A percentile compares a stretch with the other conserved stretches of the same genome.
phyloP scores from a whole-genome alignment of 306 rosid species.

The Begonia peltatifolia region DNA sequence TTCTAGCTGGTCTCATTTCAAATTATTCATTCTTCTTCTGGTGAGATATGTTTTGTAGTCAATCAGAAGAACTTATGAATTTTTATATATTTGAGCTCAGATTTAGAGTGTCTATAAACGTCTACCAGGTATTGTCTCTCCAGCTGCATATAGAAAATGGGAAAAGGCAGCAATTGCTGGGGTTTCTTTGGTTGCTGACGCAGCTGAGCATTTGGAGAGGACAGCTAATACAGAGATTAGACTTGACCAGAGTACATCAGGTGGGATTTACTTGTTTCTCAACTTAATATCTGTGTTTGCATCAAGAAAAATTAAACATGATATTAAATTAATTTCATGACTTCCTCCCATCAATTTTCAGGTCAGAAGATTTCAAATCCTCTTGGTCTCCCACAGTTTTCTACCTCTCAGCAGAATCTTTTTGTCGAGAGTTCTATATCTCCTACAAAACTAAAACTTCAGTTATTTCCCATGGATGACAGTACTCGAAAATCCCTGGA shows the following conservation, averaged over 20 bases:
- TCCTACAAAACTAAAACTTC: constrained; percentile 70
- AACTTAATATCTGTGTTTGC: constrained; percentile 3
- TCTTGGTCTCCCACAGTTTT: constrained; percentile 30
- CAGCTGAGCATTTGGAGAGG: constrained; percentile 96
- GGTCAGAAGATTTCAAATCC: constrained; percentile 38
- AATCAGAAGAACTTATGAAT: too few species aligned
- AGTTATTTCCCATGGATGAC: constrained; percentile 86
- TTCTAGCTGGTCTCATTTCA: too few species aligned
- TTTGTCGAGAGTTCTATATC: constrained; percentile 33
- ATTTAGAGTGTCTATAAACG: too few species aligned
- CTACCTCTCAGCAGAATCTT: constrained; percentile 39
- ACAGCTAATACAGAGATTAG: constrained; percentile 42
- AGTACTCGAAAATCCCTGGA: constrained; percentile 84
- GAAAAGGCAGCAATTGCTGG: constrained; percentile 99
- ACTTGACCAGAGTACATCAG: constrained; percentile 38
- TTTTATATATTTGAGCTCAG: too few species aligned
- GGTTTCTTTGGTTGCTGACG: constrained; percentile 97
- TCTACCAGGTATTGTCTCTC: constrained; percentile 35
- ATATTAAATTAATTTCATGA: constrained; percentile 7
- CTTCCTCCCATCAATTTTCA: constrained; percentile 23
- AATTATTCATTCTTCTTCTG: too few species aligned
- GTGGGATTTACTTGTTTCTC: constrained; percentile 17
- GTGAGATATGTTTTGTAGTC: too few species aligned
- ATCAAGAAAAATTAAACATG: constrained; percentile 3
- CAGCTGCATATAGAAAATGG: constrained; percentile 91